Conservation (phyloP, 805 yeast genomes). For the Spathaspora girioi region DNA sequence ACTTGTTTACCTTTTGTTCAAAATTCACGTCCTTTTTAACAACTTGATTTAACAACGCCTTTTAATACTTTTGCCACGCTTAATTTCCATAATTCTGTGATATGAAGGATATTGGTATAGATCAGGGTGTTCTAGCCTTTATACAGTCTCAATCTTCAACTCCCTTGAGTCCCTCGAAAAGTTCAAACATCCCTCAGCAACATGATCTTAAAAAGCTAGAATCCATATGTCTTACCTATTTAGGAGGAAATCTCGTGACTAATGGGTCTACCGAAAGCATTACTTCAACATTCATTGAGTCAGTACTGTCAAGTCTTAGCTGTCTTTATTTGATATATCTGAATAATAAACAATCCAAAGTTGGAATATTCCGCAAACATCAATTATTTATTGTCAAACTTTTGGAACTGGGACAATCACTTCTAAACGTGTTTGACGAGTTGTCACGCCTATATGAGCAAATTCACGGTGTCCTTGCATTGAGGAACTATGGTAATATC, state of each 20-base stretch:
- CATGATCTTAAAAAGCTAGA: constrained; percentile 4
- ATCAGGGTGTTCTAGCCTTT: constrained; percentile 3
- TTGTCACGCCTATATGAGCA: constrained; percentile 6
- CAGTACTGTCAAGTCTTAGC: constrained; percentile 13
- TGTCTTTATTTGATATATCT: constrained; percentile 13
- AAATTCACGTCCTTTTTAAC: background rate
- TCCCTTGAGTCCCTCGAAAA: constrained; percentile 1
- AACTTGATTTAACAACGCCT: background rate
- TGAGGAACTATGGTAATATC: background rate
- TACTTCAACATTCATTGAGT: background rate
- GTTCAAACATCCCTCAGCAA: constrained; percentile 2
- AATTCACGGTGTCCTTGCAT: background rate
- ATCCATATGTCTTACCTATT: constrained; percentile 1
- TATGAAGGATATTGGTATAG: constrained; percentile 1
- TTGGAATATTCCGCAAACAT: constrained; percentile 19
- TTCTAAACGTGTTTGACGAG: constrained; percentile 9
- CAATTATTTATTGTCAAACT: constrained; percentile 24
- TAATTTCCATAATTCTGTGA: background rate
- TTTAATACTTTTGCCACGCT: background rate
- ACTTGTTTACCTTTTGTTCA: background rate
- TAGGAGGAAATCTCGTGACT: background rate
- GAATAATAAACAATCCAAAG: constrained; percentile 2
- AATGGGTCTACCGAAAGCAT: background rate
- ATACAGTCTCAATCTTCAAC: constrained; percentile 1
- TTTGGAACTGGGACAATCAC: constrained; percentile 14